Percentiles rank a stretch among this genome's conserved stretches.
These are phyloP conservation scores for Colletotrichum plurivorum DNA, from an alignment of 2,329 filamentous ascomycete species.

Conservation along the genomic window DNA sequence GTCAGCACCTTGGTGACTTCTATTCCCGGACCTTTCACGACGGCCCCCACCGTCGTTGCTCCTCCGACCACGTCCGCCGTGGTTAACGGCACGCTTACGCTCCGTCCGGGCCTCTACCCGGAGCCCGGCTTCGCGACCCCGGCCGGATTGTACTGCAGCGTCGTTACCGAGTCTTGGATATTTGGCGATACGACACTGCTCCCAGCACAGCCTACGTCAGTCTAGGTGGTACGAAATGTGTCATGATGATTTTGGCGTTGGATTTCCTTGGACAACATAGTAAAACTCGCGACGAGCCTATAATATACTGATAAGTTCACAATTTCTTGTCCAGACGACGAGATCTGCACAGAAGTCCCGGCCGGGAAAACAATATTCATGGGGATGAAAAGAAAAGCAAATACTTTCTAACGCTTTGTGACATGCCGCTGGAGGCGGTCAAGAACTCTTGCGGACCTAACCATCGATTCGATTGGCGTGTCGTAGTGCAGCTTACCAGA, in stretches of 20 bases:
- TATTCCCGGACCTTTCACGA: neutral
- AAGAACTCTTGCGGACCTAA: neutral
- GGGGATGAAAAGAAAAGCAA: too few species aligned
- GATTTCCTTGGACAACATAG: too few species aligned
- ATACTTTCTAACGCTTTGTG: neutral
- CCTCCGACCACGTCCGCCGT: constrained; percentile 27
- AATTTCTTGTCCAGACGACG: too few species aligned
- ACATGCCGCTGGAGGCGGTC: neutral
- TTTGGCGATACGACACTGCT: constrained; percentile 30
- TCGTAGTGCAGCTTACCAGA: constrained; percentile 8
- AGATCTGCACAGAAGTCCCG: too few species aligned
- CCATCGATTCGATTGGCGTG: neutral
- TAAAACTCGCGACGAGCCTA: too few species aligned
- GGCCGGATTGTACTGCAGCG: constrained; percentile 17
- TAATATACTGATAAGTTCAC: too few species aligned
- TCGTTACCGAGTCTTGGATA: constrained; percentile 34
- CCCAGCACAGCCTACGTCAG: neutral
- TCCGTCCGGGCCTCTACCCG: constrained; percentile 32
- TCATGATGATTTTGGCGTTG: too few species aligned
- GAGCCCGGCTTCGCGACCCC: constrained; percentile 16
- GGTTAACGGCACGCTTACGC: constrained; percentile 31
- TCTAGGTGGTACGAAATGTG: neutral
- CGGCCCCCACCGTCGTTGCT: neutral
- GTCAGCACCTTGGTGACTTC: constrained; percentile 27
- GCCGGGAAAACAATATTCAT: neutral